Percentiles rank a stretch among this genome's conserved stretches.
phyloP scores from a whole-genome alignment of 2,329 filamentous ascomycete genomes.

The Cordyceps cicadae region DNA sequence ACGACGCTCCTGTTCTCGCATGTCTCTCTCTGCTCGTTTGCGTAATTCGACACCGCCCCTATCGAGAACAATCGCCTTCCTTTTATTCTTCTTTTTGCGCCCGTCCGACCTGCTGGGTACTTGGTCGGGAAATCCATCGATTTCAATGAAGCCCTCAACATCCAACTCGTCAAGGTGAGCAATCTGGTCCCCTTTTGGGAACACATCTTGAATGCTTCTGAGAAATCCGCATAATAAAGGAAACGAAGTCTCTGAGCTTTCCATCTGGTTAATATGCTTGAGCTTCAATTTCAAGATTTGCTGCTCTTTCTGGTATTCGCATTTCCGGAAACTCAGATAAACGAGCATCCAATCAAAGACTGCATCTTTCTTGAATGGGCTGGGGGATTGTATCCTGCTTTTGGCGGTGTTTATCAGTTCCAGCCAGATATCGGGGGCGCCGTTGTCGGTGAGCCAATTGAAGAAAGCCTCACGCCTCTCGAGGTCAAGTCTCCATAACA shows the following conservation, averaged over 20 bases:
- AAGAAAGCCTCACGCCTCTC: constrained; percentile 19
- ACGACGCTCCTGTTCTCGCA: constrained; percentile 46
- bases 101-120: background rate
- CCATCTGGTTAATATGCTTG: constrained; percentile 14
- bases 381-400: background rate
- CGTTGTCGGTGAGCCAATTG: constrained; percentile 11
- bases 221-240: constrained; percentile 22
- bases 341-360: constrained; percentile 24
- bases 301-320: constrained; percentile 18
- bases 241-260: constrained; percentile 15
- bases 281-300: constrained; percentile 15
- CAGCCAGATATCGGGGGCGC: background rate
- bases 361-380: background rate
- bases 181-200: constrained; percentile 27
- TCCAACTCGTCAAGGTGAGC: constrained; percentile 19
- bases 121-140: constrained; percentile 15
- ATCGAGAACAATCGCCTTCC: constrained; percentile 28
- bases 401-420: background rate
- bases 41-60: constrained; percentile 42
- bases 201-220: constrained; percentile 17
- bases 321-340: constrained; percentile 24
- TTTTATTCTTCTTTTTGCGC: background rate
- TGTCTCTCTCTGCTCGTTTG: constrained; percentile 44
- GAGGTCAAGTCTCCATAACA: constrained; percentile 19
- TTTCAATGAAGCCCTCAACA: constrained; percentile 12